Conservation (phyloP, 306 rosid species). For the Quercus mongolica region DNA sequence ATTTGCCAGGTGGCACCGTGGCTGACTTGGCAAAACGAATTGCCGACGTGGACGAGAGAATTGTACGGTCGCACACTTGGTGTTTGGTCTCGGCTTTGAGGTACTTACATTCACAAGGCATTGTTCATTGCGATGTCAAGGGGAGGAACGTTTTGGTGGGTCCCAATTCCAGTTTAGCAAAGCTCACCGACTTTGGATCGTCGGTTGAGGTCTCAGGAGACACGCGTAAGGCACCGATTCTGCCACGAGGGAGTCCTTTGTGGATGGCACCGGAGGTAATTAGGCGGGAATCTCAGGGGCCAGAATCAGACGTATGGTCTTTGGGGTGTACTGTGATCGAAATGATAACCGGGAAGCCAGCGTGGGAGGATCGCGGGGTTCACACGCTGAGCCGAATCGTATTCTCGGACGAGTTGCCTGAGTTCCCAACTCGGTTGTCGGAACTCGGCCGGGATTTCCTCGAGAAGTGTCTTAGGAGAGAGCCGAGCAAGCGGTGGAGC, state of each 20-base stretch:
- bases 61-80: slow-evolving; percentile 50
- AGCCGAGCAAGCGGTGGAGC: slow-evolving; percentile 61
- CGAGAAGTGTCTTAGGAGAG: slow-evolving; percentile 56
- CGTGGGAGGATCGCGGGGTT: slow-evolving; percentile 64
- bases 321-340: slow-evolving; percentile 86
- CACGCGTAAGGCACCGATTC: background rate
- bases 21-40: slow-evolving; percentile 25
- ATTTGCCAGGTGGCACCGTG: slow-evolving; percentile 75
- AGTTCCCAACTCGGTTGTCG: slow-evolving; percentile 47
- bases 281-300: slow-evolving; percentile 65
- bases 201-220: slow-evolving; percentile 19
- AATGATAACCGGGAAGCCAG: slow-evolving; percentile 73
- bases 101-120: slow-evolving; percentile 50
- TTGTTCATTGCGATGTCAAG: slow-evolving; percentile 87
- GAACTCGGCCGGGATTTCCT: slow-evolving; percentile 63
- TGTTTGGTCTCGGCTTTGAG: slow-evolving; percentile 63
- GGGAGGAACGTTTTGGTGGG: slow-evolving; percentile 66
- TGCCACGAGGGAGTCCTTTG: slow-evolving; percentile 83
- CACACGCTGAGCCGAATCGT: slow-evolving; percentile 66
- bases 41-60: slow-evolving; percentile 51
- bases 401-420: slow-evolving; percentile 50
- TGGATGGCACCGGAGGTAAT: slow-evolving; percentile 99
- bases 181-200: slow-evolving; percentile 86
- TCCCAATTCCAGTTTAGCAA: slow-evolving; percentile 20
- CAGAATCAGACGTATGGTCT: slow-evolving; percentile 89